Percentiles rank a stretch among this genome's conserved stretches.
Conservation (phyloP, 257 asterid genomes). For the Dorcoceras hygrometricum region DNA sequence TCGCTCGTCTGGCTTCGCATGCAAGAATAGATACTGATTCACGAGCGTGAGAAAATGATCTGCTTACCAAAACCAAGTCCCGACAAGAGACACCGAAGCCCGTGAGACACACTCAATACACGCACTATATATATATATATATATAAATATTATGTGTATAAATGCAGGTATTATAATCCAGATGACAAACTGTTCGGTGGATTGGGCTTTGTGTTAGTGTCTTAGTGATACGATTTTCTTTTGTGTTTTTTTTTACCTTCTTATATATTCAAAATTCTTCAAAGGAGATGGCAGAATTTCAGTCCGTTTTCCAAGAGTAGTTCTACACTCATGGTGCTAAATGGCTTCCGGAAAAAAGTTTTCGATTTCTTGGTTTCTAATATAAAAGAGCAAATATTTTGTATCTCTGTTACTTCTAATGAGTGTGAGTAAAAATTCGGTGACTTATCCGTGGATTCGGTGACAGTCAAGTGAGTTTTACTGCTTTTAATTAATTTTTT, state of each 20-base stretch:
- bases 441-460: neutral
- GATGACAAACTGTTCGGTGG: neutral
- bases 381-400: neutral
- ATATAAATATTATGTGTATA: neutral
- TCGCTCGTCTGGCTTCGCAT: too few species aligned
- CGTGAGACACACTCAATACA: neutral
- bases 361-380: neutral
- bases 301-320: neutral
- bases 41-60: neutral
- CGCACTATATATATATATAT: too few species aligned
- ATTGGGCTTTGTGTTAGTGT: neutral
- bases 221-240: too few species aligned
- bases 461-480: neutral
- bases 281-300: neutral
- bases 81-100: neutral
- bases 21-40: neutral
- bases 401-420: neutral
- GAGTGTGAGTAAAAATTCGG: neutral
- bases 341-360: neutral
- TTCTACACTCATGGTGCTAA: too few species aligned
- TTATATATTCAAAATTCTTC: neutral
- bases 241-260: too few species aligned
- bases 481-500: neutral
- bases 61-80: neutral
- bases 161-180: neutral